Conservation (phyloP, 2,329 filamentous ascomycete genomes). For the Elsinoe necatrix region DNA sequence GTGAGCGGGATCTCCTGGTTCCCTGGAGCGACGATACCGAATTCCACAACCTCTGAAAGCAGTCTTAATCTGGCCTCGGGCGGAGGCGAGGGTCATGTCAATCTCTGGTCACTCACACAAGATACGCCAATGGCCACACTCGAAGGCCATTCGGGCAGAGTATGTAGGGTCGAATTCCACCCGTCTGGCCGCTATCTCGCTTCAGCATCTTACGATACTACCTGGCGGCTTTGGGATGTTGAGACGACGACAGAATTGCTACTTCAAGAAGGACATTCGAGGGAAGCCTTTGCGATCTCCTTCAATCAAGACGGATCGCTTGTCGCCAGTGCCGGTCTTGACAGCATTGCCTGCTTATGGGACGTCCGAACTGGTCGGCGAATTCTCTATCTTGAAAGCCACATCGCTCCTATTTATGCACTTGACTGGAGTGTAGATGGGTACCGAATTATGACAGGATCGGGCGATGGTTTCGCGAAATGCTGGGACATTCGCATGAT, state of each 20-base stretch:
- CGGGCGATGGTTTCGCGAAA: slow-evolving; percentile 90
- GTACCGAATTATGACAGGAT: slow-evolving; percentile 84
- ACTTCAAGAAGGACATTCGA: slow-evolving; percentile 87
- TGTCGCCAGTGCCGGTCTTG: slow-evolving; percentile 81
- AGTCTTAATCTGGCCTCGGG: slow-evolving; percentile 82
- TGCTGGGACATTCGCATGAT: slow-evolving; percentile 97
- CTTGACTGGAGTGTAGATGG: slow-evolving; percentile 90
- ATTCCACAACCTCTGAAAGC: slow-evolving; percentile 54
- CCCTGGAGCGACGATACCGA: slow-evolving; percentile 68
- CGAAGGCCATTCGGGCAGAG: slow-evolving; percentile 73
- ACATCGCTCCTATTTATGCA: slow-evolving; percentile 87
- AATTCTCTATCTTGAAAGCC: slow-evolving; percentile 89
- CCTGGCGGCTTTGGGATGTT: slow-evolving; percentile 94
- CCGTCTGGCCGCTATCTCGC: slow-evolving; percentile 84
- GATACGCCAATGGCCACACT: slow-evolving; percentile 79
- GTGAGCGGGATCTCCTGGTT: slow-evolving; percentile 88
- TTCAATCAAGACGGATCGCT: slow-evolving; percentile 91
- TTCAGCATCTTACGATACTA: slow-evolving; percentile 90
- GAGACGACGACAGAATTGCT: slow-evolving; percentile 75
- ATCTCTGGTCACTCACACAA: slow-evolving; percentile 82
- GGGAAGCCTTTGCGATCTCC: slow-evolving; percentile 80
- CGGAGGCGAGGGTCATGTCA: slow-evolving; percentile 77
- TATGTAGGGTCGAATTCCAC: slow-evolving; percentile 90
- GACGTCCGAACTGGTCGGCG: slow-evolving; percentile 86
- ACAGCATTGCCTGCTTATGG: slow-evolving; percentile 93